These are phyloP conservation scores for Orbilia javanica DNA, from an alignment of 2,329 filamentous ascomycete species.

Conservation along the genomic window DNA sequence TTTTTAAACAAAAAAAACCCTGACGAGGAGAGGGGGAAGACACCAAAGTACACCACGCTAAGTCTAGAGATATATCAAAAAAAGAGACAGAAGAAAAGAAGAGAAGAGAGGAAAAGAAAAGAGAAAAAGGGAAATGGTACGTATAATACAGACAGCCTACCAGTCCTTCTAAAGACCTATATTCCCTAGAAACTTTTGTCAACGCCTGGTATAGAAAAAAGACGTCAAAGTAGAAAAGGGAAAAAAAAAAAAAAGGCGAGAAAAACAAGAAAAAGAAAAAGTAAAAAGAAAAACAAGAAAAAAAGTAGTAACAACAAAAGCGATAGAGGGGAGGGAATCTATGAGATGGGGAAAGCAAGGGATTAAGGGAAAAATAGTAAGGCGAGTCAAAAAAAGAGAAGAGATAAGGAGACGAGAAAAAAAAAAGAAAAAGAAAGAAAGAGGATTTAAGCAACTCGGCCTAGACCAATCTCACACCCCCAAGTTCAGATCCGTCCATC, in stretches of 20 bases:
- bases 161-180: neutral
- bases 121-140: too few species aligned
- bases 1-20: conserved; percentile 22
- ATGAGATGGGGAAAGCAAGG: neutral
- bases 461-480: conserved; percentile 29
- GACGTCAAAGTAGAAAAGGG: neutral
- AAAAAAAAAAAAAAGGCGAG: conserved; percentile 17
- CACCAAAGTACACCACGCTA: conserved; percentile 39
- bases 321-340: neutral
- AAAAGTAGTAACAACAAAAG: too few species aligned
- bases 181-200: neutral
- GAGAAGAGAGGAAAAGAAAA: neutral
- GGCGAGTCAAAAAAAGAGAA: conserved; percentile 29
- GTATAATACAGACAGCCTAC: conserved; percentile 10
- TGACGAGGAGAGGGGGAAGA: neutral
- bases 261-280: neutral
- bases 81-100: conserved; percentile 10
- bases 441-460: conserved; percentile 12
- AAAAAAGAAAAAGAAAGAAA: neutral
- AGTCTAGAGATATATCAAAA: conserved; percentile 18
- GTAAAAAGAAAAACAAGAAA: neutral
- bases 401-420: neutral
- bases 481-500: conserved; percentile 44
- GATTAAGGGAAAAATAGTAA: neutral
- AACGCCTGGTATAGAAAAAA: neutral